Base-by-base conservation (phyloP, 306 rosid genomes). In the Parietaria judaica region DNA sequence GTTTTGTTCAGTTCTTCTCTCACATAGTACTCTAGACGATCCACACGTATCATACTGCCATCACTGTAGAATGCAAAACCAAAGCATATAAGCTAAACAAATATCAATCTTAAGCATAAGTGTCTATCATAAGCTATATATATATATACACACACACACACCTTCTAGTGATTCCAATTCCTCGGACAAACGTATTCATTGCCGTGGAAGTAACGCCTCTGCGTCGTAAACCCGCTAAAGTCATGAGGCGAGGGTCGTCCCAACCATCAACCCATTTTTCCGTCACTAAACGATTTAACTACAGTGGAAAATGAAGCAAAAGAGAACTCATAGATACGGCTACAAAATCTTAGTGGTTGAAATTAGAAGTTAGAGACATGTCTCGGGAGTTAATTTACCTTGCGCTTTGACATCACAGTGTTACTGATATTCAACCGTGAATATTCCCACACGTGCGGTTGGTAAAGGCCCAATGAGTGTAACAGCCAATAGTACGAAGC, bases 101-200 rank as follows among this genome's bases (percentile, higher is more conserved):
- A 11, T 10, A n/a, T 1, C 31, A 23, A 23, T 23, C 31, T 23
- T 23, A 23, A 23, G 31, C 31, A n/a, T n/a, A n/a, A n/a, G n/a
- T n/a, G 31, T 23, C 1, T 23, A 23, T 23, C 2, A 23, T 23
- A 0, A 23, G 31, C 31, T 23, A 23, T 23, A 23, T 23, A 23
- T 23, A 23, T 23, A 23, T n/a, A n/a, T n/a, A n/a, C n/a, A n/a
- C 31, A 23, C 31, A n/a, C n/a, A n/a, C n/a, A 23, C 31, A 92
- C 99, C 99, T 94, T 84, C 99, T 86, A 63, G 99, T 94, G 68
- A 94, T 86, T 75, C 99, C 99, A 66, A 94, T 83, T 80, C 99
- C 95, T 63, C 95, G 79, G 45, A 94, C 94, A 81, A 94, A 94
- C 31, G 95, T 75, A 83, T 94, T 94, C 37, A 94, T 86, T 41